phyloP scores from a whole-genome alignment of 2,329 filamentous ascomycete genomes.

The Phoma sp. region DNA sequence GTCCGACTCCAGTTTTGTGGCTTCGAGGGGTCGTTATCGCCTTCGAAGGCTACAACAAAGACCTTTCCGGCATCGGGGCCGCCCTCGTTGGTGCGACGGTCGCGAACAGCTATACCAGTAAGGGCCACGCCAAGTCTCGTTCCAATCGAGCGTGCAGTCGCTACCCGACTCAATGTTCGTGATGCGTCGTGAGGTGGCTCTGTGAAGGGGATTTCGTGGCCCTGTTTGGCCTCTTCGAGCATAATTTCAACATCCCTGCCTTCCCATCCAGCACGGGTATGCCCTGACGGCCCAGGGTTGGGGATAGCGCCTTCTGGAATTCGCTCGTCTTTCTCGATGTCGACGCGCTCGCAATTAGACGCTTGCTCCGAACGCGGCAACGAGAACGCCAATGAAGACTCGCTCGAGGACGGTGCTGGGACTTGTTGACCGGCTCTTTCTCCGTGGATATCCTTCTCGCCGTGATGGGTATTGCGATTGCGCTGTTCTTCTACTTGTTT shows the following conservation, averaged over 20 bases:
- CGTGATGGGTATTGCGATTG: constrained; percentile 6
- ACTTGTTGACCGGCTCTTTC: background rate
- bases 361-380: background rate
- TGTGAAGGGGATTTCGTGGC: background rate
- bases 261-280: background rate
- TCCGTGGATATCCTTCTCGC: background rate
- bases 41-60: constrained; percentile 49
- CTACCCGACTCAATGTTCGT: constrained; percentile 2
- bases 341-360: background rate
- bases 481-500: constrained; percentile 18
- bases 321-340: background rate
- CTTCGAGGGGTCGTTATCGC: constrained; percentile 42
- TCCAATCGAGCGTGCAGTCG: constrained; percentile 38
- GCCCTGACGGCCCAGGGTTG: background rate
- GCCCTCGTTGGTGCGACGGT: constrained; percentile 41
- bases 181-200: background rate
- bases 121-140: constrained; percentile 42
- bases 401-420: background rate
- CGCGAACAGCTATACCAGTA: constrained; percentile 47
- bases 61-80: constrained; percentile 44
- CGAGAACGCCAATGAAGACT: background rate
- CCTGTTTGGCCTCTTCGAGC: constrained; percentile 1
- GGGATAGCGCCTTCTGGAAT: background rate
- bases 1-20: constrained; percentile 47
- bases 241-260: background rate